Percentiles rank a stretch among this genome's conserved stretches.
Evolutionary conservation across 2,329 filamentous ascomycete genomes (phyloP).

Genomic region (Pseudogymnoascus verrucosus): DNA sequence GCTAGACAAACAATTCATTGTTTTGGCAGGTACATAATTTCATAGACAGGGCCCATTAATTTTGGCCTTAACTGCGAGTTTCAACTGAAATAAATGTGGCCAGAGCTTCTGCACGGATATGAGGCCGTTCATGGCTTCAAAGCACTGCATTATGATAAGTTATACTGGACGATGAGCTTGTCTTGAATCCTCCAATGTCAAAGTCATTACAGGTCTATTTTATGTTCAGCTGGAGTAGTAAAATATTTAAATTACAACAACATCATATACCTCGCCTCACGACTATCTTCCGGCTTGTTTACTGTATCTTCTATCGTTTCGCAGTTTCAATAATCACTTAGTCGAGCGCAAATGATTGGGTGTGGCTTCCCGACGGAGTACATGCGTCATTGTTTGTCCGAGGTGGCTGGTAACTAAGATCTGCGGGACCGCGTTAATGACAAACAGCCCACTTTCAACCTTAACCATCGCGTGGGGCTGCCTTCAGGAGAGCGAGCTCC

Average conservation of each 20-base stretch:
- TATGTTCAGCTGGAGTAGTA: not conserved
- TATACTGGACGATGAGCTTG: not conserved
- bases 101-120: not conserved
- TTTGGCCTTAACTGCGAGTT: not conserved
- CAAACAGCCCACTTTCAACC: constrained; percentile 7
- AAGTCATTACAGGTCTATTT: not conserved
- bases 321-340: not conserved
- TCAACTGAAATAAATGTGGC: not conserved
- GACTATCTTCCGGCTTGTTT: not conserved
- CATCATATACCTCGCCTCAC: not conserved
- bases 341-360: not conserved
- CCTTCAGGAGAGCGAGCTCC: not conserved
- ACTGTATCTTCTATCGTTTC: not conserved
- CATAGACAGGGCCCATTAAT: not conserved
- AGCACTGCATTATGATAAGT: not conserved
- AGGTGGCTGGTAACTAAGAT: constrained; percentile 3
- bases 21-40: not conserved
- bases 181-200: not conserved
- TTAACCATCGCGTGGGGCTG: constrained; percentile 2
- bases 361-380: not conserved
- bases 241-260: not conserved
- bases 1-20: not conserved
- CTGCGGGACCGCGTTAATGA: constrained; percentile 1
- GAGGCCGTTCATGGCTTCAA: not conserved
- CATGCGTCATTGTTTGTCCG: not conserved